Conservation (phyloP, 306 rosid genomes). For the Cucumis melo region DNA sequence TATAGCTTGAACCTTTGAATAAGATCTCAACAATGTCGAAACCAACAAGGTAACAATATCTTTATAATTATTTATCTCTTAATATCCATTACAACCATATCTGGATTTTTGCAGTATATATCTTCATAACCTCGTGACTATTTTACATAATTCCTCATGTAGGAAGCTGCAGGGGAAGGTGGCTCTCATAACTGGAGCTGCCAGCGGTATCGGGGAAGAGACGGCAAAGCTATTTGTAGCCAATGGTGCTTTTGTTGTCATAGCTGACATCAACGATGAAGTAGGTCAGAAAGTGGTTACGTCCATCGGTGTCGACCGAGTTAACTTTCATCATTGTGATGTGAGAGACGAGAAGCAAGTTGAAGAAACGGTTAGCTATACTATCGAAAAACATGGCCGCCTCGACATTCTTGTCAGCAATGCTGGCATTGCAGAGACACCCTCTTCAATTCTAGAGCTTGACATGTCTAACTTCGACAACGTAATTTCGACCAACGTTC, state of each 20-base stretch:
- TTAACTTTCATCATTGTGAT: slow-evolving; percentile 54
- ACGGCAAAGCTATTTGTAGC: slow-evolving; percentile 41
- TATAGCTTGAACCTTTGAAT: too few species aligned
- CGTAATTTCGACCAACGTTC: slow-evolving; percentile 47
- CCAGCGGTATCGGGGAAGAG: slow-evolving; percentile 78
- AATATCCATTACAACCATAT: background rate
- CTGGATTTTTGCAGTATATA: background rate
- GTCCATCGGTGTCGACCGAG: slow-evolving; percentile 34
- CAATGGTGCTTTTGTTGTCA: slow-evolving; percentile 56
- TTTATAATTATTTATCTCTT: background rate
- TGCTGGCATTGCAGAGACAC: slow-evolving; percentile 52
- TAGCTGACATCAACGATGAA: slow-evolving; percentile 62
- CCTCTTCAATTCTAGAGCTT: slow-evolving; percentile 44
- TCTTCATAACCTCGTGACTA: too few species aligned
- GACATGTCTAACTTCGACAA: slow-evolving; percentile 43
- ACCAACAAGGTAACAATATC: slow-evolving; percentile 27
- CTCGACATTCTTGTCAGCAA: slow-evolving; percentile 61
- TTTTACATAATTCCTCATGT: background rate
- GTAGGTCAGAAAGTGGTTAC: slow-evolving; percentile 33
- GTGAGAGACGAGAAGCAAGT: slow-evolving; percentile 77
- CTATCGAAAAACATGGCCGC: slow-evolving; percentile 41
- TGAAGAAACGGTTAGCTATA: slow-evolving; percentile 33
- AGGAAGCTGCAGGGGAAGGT: slow-evolving; percentile 56
- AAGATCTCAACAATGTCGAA: slow-evolving; percentile 38
- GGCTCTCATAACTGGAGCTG: slow-evolving; percentile 62